phyloP scores from a whole-genome alignment of 371 early-diverging fungal species.

The Mucor velutinosus region DNA sequence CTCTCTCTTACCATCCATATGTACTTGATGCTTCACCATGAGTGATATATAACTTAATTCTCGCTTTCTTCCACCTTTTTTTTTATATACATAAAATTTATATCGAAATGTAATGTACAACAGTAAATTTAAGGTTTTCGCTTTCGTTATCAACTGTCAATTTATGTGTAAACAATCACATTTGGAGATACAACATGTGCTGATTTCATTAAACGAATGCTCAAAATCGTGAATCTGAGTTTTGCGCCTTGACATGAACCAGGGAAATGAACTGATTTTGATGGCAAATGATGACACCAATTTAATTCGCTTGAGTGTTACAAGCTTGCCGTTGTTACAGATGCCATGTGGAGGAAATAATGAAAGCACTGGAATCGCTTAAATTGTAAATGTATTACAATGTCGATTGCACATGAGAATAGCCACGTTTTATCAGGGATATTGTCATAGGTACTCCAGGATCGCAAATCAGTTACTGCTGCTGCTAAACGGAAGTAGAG shows the following conservation, averaged over 20 bases:
- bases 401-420: background rate
- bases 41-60: background rate
- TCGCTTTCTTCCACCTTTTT: background rate
- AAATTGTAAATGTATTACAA: background rate
- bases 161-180: background rate
- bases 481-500: background rate
- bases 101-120: background rate
- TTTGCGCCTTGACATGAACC: background rate
- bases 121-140: background rate
- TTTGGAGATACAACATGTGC: background rate
- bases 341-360: background rate
- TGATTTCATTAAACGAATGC: background rate
- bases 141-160: background rate
- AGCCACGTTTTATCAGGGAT: background rate
- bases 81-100: background rate
- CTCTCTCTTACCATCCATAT: background rate
- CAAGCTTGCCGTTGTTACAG: background rate
- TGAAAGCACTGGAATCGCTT: background rate
- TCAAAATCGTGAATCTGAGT: background rate
- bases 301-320: background rate
- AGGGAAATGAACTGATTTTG: constrained; percentile 1
- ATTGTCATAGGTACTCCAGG: background rate
- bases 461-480: background rate
- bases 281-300: background rate
- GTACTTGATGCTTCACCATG: background rate